Conservation (phyloP, 306 rosid genomes). For the Cyamopsis tetragonoloba region DNA sequence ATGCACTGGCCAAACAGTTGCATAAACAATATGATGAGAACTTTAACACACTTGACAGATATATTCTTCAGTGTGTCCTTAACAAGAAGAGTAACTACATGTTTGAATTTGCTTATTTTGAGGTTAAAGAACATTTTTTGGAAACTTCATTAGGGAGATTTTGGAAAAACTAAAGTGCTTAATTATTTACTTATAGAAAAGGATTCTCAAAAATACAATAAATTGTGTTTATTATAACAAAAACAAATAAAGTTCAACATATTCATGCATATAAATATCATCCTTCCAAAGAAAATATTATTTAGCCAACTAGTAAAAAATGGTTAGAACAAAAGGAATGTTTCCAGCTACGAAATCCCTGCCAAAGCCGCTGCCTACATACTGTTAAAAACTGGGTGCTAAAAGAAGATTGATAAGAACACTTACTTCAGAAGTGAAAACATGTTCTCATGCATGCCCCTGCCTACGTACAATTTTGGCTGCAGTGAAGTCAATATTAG, state of each 20-base stretch:
- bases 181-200: not conserved
- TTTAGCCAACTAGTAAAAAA: not conserved
- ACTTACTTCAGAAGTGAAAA: constrained; percentile 81
- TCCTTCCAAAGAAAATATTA: not conserved
- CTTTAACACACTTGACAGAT: not conserved
- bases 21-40: constrained; percentile 6
- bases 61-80: not conserved
- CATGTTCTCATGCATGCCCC: constrained; percentile 89
- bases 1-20: constrained; percentile 5
- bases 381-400: not conserved
- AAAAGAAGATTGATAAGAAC: constrained; percentile 13
- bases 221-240: not conserved
- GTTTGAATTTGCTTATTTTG: not conserved
- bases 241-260: not conserved
- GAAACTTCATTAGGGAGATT: not conserved
- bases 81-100: not conserved
- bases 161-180: not conserved
- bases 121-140: not conserved
- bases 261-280: not conserved
- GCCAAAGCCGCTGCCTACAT: not conserved
- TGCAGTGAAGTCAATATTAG: constrained; percentile 45
- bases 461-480: constrained; percentile 89
- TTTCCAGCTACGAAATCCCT: not conserved
- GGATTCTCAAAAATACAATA: not conserved
- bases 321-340: not conserved